Conservation (phyloP, 1,284 basidiomycete genomes). For the Sporisorium scitamineum region DNA sequence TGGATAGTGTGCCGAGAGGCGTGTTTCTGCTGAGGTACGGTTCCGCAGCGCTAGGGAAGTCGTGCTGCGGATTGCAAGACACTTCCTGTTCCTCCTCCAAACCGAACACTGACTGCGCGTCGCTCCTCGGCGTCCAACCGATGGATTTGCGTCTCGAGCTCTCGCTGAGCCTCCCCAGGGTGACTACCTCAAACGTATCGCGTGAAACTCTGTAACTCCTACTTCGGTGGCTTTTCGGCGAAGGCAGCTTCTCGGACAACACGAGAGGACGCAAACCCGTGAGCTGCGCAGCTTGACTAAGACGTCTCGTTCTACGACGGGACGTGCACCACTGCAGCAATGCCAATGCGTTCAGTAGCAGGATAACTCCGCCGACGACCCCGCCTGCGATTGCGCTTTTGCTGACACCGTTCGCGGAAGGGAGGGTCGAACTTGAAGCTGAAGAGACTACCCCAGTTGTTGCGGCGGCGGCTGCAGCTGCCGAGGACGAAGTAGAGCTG, state of each 20-base stretch:
- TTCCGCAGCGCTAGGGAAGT: background rate
- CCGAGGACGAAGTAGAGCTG: background rate
- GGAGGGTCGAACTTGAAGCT: background rate
- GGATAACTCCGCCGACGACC: conserved; percentile 12
- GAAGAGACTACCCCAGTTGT: conserved; percentile 8
- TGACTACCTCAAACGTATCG: conserved; percentile 7
- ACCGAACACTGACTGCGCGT: background rate
- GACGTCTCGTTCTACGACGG: conserved; percentile 11
- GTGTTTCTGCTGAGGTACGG: background rate
- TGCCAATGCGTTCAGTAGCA: conserved; percentile 7
- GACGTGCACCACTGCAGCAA: conserved; percentile 26
- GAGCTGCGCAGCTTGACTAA: conserved; percentile 11
- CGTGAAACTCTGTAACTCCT: too few relatives aligned
- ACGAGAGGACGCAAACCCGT: conserved; percentile 7
- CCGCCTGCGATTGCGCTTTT: conserved; percentile 23
- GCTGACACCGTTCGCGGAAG: conserved; percentile 4
- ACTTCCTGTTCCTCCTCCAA: background rate
- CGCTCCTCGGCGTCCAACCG: background rate
- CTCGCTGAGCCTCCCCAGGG: conserved; percentile 2
- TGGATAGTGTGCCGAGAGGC: background rate
- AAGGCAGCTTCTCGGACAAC: conserved; percentile 10
- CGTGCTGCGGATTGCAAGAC: background rate
- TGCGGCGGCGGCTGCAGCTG: conserved; percentile 4
- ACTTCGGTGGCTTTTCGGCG: too few relatives aligned
- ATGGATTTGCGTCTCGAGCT: conserved; percentile 5